Base-by-base conservation (phyloP, 2,329 filamentous ascomycete genomes). In the Cercospora janseana region DNA sequence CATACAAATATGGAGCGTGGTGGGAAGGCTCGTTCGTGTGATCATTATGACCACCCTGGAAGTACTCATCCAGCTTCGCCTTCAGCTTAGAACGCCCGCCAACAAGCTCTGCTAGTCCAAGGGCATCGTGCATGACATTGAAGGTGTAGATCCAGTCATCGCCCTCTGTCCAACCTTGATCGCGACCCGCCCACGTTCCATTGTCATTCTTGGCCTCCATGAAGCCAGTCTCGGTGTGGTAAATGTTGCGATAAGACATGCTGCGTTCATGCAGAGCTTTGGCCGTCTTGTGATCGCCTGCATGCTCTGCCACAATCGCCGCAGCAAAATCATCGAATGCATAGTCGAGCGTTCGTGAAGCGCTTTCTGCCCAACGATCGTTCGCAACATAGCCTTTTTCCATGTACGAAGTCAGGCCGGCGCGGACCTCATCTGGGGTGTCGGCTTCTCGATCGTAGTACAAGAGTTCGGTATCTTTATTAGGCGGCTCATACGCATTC, bases 131-230 rank as follows among this genome's bases (percentile, higher is more conserved):
- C 64, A 74, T 69, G 7, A 76, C 74, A 38, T 74, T 70, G 55
- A 77, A 75, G 0, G 72, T 75, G 57, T 77, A 77, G n/a, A 74
- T 71, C 74, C 73, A 76, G 40, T 73, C 68, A 54, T 76, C 72
- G 10, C 74, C 74, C 59, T 76, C 74, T 0, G 74, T 74, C 74
- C 74, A 77, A 24, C 74, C 74, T 66, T 72, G 73, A 2, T 68
- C 66, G 2, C 62, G 61, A 28, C 70, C 65, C 0, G 73, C 72
- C 69, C 72, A 77, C 1, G 70, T 69, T 5, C 73, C 72, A 54
- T 77, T 76, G 9, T 59, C 64, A 54, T 77, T 77, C 16, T 69
- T 70, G 6, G 74, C 70, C 53, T 74, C 70, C 74, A 76, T 76
- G 56, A 76, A 76, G 15, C 70, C 60, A 0, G 72, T 74, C 2